Base-by-base conservation (phyloP, 352 stramenopile species). In the Aphanomyces stellatus region DNA sequence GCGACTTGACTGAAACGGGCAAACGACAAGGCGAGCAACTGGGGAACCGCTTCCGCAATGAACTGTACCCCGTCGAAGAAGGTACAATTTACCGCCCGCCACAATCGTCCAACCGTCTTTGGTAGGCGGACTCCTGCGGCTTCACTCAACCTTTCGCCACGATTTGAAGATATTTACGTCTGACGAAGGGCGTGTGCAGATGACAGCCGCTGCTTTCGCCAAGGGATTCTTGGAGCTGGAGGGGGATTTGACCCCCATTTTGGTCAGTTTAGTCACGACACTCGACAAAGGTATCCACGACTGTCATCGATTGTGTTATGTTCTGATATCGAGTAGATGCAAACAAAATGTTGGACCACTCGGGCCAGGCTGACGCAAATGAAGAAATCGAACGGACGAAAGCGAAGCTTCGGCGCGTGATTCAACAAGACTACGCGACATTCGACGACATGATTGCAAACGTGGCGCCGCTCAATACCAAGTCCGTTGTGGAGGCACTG, bases 101-200 rank as follows among this genome's bases (percentile, higher is more conserved):
- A n/a, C n/a, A n/a, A n/a, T n/a, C n/a, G n/a, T n/a, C n/a, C n/a
- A n/a, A n/a, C n/a, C 24, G 61, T 46, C 15, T 22, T n/a, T 63
- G 25, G 74, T 74, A 69, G 87, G 95, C 25, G 97, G 96, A 2
- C 88, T 99, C 65, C 80, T 99, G 53, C 90, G 97, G 25, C 82
- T 99, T 35, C 98, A 99, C 81, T 98, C 96, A 42, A 99, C 97
- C 0, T 99, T 99, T 74, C 91, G 98, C 4, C 98, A 99, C 80
- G 97, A 99, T 73, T 80, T 99, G 31, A 99, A 99, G 75, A 99
- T 99, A 65, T 99, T 99, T 74, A 99, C 96, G 7, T 98, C 87
- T 4, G 97, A 99, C 72, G 98, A 99, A 88, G 97, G 98, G 0
- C 82, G 98, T 24, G 97, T 99, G 33, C 98, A 99, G 81, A 99